A percentile compares a stretch with the other conserved stretches of the same genome.
These are phyloP conservation scores for Septoria petroselini DNA, from an alignment of 2,329 filamentous ascomycete genomes.

Conservation along the genomic window DNA sequence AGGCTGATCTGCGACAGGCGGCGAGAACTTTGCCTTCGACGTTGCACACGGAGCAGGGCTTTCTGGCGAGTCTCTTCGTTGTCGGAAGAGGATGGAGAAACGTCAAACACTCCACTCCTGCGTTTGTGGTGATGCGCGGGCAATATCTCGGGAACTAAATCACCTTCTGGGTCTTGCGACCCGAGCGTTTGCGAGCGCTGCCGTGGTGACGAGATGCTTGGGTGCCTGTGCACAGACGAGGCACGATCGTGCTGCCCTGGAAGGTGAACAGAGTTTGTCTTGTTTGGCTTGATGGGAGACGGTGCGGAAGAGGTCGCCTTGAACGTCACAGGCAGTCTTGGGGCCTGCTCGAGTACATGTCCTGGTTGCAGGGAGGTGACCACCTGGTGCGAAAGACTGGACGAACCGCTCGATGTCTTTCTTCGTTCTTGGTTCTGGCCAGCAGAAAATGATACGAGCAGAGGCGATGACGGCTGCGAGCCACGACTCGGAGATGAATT, in stretches of 20 bases:
- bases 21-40: conserved; percentile 91
- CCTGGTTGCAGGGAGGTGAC: conserved; percentile 66
- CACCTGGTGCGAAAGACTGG: conserved; percentile 76
- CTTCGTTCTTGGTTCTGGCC: conserved; percentile 77
- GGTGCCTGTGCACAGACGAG: conserved; percentile 32
- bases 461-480: conserved; percentile 79
- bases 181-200: conserved; percentile 89
- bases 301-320: conserved; percentile 53
- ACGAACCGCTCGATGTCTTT: conserved; percentile 89
- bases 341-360: conserved; percentile 65
- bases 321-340: conserved; percentile 55
- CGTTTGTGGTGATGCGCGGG: conserved; percentile 73
- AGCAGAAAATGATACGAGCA: conserved; percentile 95
- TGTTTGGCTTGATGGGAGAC: conserved; percentile 52
- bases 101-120: conserved; percentile 89
- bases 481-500: conserved; percentile 84
- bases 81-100: conserved; percentile 95
- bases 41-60: conserved; percentile 84
- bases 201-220: conserved; percentile 52
- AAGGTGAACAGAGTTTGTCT: conserved; percentile 49
- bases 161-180: conserved; percentile 74
- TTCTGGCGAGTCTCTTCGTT: conserved; percentile 93
- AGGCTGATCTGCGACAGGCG: conserved; percentile 88
- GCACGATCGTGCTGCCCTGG: conserved; percentile 46
- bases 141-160: conserved; percentile 64